A percentile compares a stretch with the other conserved stretches of the same genome.
phyloP scores from a whole-genome alignment of 768 basidiomycete genomes.

The Suillus bovinus region DNA sequence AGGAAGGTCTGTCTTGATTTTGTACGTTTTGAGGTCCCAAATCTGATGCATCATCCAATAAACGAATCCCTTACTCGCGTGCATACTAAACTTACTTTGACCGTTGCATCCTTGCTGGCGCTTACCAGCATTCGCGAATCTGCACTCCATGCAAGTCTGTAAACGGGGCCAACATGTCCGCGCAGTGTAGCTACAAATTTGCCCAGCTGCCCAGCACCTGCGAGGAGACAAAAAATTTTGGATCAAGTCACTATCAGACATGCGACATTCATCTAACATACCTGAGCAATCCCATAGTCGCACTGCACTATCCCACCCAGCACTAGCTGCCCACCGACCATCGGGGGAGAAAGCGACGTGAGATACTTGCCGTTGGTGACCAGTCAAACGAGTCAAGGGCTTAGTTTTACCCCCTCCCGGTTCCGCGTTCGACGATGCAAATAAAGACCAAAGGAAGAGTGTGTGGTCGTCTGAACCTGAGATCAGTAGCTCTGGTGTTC shows the following conservation, averaged over 20 bases:
- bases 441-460: constrained; percentile 91
- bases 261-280: constrained; percentile 42
- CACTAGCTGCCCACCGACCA: constrained; percentile 88
- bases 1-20: constrained; percentile 90
- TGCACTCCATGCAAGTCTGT: constrained; percentile 92
- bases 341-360: constrained; percentile 96
- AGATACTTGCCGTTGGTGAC: constrained; percentile 92
- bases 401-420: constrained; percentile 53
- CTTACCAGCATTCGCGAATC: constrained; percentile 91
- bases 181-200: constrained; percentile 90
- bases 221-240: neutral
- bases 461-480: constrained; percentile 99
- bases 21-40: constrained; percentile 96
- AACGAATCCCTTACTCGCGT: neutral
- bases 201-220: constrained; percentile 52
- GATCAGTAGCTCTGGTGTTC: constrained; percentile 78
- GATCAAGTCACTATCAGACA: constrained; percentile 2
- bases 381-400: constrained; percentile 78
- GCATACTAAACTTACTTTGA: constrained; percentile 64
- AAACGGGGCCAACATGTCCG: constrained; percentile 94
- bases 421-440: constrained; percentile 45
- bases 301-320: constrained; percentile 88
- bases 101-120: constrained; percentile 93
- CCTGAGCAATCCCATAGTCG: constrained; percentile 82
- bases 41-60: constrained; percentile 51